Base-by-base conservation (phyloP, 2,329 filamentous ascomycete genomes). In the Verticillium isaacii region DNA sequence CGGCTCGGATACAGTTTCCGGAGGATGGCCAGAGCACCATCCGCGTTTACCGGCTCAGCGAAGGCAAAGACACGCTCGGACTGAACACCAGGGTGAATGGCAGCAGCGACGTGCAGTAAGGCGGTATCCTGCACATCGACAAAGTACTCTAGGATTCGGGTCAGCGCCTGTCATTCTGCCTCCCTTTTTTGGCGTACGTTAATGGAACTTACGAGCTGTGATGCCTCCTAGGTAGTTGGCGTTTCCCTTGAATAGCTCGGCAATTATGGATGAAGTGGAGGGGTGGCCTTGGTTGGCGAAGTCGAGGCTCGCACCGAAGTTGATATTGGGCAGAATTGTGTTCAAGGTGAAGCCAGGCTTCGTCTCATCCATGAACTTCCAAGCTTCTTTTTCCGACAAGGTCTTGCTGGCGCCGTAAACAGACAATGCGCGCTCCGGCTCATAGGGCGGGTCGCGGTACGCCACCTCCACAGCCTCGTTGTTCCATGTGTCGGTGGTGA, bases 41-140 rank as follows among this genome's bases (percentile, higher is more conserved):
- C 80, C 70, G 77, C 82, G 56, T 74, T 82, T 61, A 75, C 81
- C 0, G 75, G 76, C 1, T 75, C 72, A 0, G 80, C 82, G 59
- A 82, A 84, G 1, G 74, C 85, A 66, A 86, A 85, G 9, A 88
- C 68, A 1, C 85, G 78, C 66, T 87, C 78, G 0, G 75, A 75
- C 2, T 71, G 63, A 0, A 85, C 75, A 0, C 75, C 72, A 0
- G 75, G 72, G 25, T 83, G 72, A 0, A 85, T 72, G 8, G 82
- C 71, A 0, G 80, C 84, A 2, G 81, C 79, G 2, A 86, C 74
- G 50, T 87, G 84, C 0, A 88, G 69, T 0, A 78, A 72, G 0
- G 82, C 84, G 3, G 68, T 68, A 59, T 87, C 83, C 12, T 79
- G 71, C 0, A 82, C 77, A 65, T 83, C 73, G 29, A 83, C 71